Evolutionary conservation across 1,284 basidiomycete species (phyloP), one percentile per base, ranked within the genome.

Genomic region (Leccinum ponderosum): DNA sequence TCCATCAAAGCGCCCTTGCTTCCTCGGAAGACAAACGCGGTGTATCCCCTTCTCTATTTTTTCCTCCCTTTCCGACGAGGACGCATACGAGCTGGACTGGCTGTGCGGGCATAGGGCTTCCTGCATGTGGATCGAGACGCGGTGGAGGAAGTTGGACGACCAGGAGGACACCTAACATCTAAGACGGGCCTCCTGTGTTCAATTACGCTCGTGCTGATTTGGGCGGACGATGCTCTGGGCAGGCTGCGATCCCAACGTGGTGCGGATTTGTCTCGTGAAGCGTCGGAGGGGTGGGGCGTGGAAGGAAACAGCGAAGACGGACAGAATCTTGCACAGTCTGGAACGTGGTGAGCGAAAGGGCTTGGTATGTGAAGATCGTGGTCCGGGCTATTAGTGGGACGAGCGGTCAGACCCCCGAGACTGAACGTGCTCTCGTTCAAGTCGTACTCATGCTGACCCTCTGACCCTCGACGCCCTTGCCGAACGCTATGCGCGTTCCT

Each of bases 171-270:
- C 69, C 69, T 27, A 27, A 27, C 27, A 27, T 27, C 27, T 0
- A 73, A 75, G n/a, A 75, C 67, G 2, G 70, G 53, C 67, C 27
- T 27, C 27, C 27, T 27, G 27, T 27, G 68, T 15, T 70, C 73
- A 47, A 65, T 69, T 11, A 60, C 54, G 56, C 60, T 60, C 5
- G 51, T 3, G 44, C 60, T 60, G 58, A 61, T 55, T n/a, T 25
- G 39, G 3, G 44, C 59, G 33, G 33, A 35, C 33, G 11, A 35
- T 35, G 33, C 33, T 4, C 60, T 17, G 27, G 59, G 58, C 2
- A 62, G 53, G 47, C 62, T 65, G 42, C 62, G 64, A 57, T 64
- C 65, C 67, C 65, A 64, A n/a, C 56, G 59, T 7, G 70, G 64
- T 9, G 57, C 53, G 25, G 61, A 56, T 4, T 47, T 62, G 47